These are phyloP conservation scores for Sporormia fimetaria DNA, from an alignment of 495 filamentous ascomycete species.

Conservation along the genomic window DNA sequence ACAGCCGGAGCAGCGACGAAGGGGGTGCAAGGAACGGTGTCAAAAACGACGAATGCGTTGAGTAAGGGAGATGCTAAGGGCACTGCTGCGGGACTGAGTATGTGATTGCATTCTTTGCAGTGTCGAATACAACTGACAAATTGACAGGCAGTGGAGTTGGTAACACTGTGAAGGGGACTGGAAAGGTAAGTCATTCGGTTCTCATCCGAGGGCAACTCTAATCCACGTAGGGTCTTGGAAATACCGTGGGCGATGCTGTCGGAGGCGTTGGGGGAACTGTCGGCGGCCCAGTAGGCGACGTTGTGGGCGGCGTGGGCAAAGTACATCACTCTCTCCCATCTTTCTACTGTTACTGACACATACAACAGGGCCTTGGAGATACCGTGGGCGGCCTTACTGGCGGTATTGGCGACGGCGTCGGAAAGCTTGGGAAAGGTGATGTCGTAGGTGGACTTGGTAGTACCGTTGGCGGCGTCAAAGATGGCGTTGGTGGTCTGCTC, in stretches of 20 bases:
- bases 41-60: constrained; percentile 22
- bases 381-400: constrained; percentile 14
- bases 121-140: too few species aligned
- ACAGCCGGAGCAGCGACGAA: constrained; percentile 21
- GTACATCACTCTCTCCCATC: not conserved
- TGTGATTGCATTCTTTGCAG: too few species aligned
- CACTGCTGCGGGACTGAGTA: constrained; percentile 12
- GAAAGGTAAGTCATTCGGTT: constrained; percentile 13
- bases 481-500: too few species aligned
- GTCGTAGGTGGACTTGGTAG: too few species aligned
- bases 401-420: constrained; percentile 15
- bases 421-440: too few species aligned
- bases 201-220: too few species aligned
- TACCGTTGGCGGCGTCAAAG: too few species aligned
- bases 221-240: too few species aligned
- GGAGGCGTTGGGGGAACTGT: too few species aligned
- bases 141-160: constrained; percentile 19
- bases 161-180: constrained; percentile 20
- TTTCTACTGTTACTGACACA: constrained; percentile 2
- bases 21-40: constrained; percentile 20
- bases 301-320: too few species aligned
- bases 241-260: too few species aligned
- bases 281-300: too few species aligned
- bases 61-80: constrained; percentile 22
- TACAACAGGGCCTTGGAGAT: constrained; percentile 15